Evolutionary conservation across 192 early-diverging fungal species (phyloP).

Genomic region (Nowakowskiella sp.): DNA sequence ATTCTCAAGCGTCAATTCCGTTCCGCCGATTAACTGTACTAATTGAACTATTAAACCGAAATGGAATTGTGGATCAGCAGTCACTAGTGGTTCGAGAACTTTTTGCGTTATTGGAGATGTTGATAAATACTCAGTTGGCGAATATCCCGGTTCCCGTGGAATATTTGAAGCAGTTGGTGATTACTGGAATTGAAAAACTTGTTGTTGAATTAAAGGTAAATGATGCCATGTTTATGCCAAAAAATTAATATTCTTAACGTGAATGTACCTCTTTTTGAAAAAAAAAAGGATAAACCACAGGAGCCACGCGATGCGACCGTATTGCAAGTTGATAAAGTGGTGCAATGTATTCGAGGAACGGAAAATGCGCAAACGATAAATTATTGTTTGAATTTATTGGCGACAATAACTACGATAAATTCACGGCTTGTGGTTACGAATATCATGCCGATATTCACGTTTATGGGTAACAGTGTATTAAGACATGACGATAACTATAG

Average conservation of each 20-base stretch:
- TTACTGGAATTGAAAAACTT: slow-evolving; percentile 45
- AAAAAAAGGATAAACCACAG: slow-evolving; percentile 8
- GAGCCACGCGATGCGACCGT: slow-evolving; percentile 39
- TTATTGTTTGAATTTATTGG: slow-evolving; percentile 75
- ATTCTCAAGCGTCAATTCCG: slow-evolving; percentile 4
- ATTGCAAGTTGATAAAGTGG: slow-evolving; percentile 77
- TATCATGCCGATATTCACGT: slow-evolving; percentile 96
- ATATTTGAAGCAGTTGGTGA: slow-evolving; percentile 80
- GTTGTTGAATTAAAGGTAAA: slow-evolving; percentile 24
- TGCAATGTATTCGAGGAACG: slow-evolving; percentile 79
- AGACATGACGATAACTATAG: slow-evolving; percentile 95
- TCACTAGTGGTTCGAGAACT: slow-evolving; percentile 14
- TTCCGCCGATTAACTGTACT: slow-evolving; percentile 21
- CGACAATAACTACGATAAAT: slow-evolving; percentile 69
- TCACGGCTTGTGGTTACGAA: slow-evolving; percentile 82
- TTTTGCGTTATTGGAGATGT: slow-evolving; percentile 13
- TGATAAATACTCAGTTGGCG: slow-evolving; percentile 20
- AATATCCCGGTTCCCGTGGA: slow-evolving; percentile 57
- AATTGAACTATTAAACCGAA: slow-evolving; percentile 11
- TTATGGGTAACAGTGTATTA: slow-evolving; percentile 92
- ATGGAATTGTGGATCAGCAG: neutral
- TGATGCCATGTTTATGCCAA: too few relatives aligned
- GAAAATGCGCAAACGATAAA: slow-evolving; percentile 94
- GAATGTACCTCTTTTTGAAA: neutral
- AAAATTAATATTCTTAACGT: neutral